Evolutionary conservation across 1,284 basidiomycete genomes (phyloP), one percentile per base, ranked within the genome.

Genomic region (Ceratobasidium papillatum): DNA sequence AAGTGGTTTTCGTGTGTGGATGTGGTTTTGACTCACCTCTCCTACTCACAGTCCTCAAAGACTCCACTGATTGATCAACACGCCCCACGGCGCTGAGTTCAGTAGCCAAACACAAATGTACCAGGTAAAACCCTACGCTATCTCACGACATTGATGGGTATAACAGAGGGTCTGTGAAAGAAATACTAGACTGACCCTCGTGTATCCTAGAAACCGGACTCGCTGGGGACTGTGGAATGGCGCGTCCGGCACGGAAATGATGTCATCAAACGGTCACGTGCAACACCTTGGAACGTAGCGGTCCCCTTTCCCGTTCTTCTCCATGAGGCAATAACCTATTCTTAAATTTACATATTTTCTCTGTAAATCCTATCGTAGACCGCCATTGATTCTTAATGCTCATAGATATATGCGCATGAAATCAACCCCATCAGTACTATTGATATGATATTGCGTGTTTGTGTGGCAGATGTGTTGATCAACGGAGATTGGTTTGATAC

Each of bases 181-280:
- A 19, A 17, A 3, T 19, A n/a, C 45, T 47, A 47, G 34, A 38
- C 34, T 22, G 34, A 38, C 19, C n/a, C 34, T 38, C 56, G 32
- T 8, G 17, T 36, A 32, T 11, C 27, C 32, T 11, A n/a, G 34
- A 22, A 36, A 19, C n/a, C 25, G 4, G 58, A 4, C 38, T 43
- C 58, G 36, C 58, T 25, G 38, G 22, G 34, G 54, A 22, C 25
- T 61, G 38, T 36, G 58, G 58, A 43, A 61, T n/a, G 38, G n/a
- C 38, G 32, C 58, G 58, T 61, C 58, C 58, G 58, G 58, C 38
- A 61, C 58, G 58, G 58, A 41, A 61, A 61, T 61, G 58, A 61
- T 61, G 58, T 61, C 58, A 61, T 43, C 58, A 36, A 38, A n/a
- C 14, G 2, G 58, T 61, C 58, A 61, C 58, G 58, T 61, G 58